Evolutionary conservation across 176 grass and related monocot genomes (phyloP), one percentile per base, ranked within the genome.

Genomic region (Eremochloa ophiuroides): DNA sequence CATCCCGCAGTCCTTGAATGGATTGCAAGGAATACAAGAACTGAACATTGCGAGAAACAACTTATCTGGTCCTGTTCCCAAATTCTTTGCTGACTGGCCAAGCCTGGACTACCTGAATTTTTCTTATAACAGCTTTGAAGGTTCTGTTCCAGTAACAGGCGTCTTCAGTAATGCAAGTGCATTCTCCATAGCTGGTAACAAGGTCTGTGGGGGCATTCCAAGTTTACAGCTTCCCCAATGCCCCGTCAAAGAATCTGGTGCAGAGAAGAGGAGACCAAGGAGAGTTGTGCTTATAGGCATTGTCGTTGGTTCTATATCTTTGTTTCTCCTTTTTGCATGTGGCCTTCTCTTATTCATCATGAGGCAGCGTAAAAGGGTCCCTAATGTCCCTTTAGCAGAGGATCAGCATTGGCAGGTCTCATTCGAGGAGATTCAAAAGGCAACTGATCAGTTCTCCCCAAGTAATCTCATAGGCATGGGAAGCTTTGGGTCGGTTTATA

Each of bases 401-500:
- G 22, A 80, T 68, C 77, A 80, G 3, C 43, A 68, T 18, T 80
- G 77, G 77, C 62, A 80, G 16, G 44, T 68, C 20, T 53, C 77
- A 12, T 67, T 66, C 50, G 30, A 48, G 77, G 62, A 80, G 2
- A n/a, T 67, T 67, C 77, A 80, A 23, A 80, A 27, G 2, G 77
- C 62, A 3, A 80, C 77, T 3, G 16, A 80, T 68, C 77, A 67
- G 13, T 74, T 82, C 28, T 82, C 80, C 71, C 41, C 40, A 50
- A 26, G 2, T 16, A 87, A 82, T 69, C 41, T 82, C 29, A 73
- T 87, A 40, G 85, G 85, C n/a, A 9, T 34, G 5, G 85, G 85
- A 74, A 76, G 76, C 22, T 87, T 73, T 61, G 81, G 81, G 3
- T 84, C 81, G 22, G 74, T 88, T 8, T 88, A 88, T 33, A 88